phyloP scores from a whole-genome alignment of 305 asterid species.

The Fraxinus angustifolia region DNA sequence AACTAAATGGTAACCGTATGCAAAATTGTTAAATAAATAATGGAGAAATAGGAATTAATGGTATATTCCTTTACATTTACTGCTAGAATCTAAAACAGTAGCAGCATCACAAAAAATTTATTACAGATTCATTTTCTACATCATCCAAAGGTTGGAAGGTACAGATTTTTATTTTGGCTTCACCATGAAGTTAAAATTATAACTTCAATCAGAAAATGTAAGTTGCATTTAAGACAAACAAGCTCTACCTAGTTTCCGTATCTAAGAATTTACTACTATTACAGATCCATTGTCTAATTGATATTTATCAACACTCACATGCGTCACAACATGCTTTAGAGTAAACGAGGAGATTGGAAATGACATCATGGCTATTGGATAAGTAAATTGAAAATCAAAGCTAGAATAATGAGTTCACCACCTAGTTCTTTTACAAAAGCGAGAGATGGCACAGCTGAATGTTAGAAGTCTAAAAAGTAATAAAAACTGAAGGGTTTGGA shows the following conservation, averaged over 20 bases:
- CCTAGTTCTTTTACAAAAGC: neutral
- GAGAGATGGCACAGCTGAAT: neutral
- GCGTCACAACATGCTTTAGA: neutral
- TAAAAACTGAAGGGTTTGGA: neutral
- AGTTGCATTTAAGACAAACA: neutral
- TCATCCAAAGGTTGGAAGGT: neutral
- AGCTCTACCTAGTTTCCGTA: neutral
- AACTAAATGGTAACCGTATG: neutral
- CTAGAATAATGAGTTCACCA: neutral
- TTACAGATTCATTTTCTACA: too few relatives aligned
- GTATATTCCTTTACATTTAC: neutral
- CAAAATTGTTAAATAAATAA: neutral
- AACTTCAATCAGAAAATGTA: neutral
- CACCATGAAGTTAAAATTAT: neutral
- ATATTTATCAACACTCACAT: neutral
- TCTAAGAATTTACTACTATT: neutral
- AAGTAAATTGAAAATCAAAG: neutral
- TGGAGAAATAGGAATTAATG: neutral
- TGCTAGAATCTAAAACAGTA: neutral
- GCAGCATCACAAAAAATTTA: neutral
- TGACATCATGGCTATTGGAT: neutral
- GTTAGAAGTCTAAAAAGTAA: neutral
- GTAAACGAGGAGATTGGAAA: neutral
- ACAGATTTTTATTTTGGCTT: neutral
- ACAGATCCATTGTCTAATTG: neutral